Base-by-base conservation (phyloP, 2,329 filamentous ascomycete species). In the Pseudocercospora vitis region DNA sequence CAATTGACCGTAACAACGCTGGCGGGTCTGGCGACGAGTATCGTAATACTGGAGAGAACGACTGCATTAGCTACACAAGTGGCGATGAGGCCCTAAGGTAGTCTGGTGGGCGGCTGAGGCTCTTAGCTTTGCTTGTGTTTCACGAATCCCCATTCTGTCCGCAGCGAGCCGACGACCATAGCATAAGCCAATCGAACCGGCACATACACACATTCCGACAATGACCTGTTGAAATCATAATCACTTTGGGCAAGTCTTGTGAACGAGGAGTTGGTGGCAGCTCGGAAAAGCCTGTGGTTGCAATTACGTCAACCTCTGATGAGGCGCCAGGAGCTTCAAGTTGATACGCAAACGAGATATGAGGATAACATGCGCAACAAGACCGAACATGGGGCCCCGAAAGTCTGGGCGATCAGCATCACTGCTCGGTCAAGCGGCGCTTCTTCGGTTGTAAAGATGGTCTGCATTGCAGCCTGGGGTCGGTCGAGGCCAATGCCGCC, bases 401-500 rank as follows among this genome's bases (percentile, higher is more conserved):
- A 59, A n/a, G 40, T 42, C 28, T 58, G 57, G 3, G 53, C 67
- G 33, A 73, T 72, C n/a, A 70, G 56, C 14, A 72, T 65, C 7
- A 71, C 60, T 0, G 65, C 60, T 4, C 65, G 61, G 4, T 64
- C 68, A 31, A 69, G 40, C 7, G 63, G 57, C 26, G 65, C 60
- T 44, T 71, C 69, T 2, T 53, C 60, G 6, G 58, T 32, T 8
- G 51, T 51, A 2, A 70, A 52, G 1, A 58, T 61, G n/a, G 63
- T 68, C 44, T 71, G 69, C 2, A 68, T 61, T 5, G 68, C 69
- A 14, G 53, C 55, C 32, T 70, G 67, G 6, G 68, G 60, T 1
- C 55, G 65, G 28, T 65, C 61, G 45, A 70, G 68, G 3, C 69
- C 71, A 16, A 70, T 68, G 0, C 69, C 70, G 19, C 55, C 58